A percentile compares a stretch with the other conserved stretches of the same genome.
These are phyloP conservation scores for Haberlea rhodopensis DNA, from an alignment of 257 asterid species.

Conservation along the genomic window DNA sequence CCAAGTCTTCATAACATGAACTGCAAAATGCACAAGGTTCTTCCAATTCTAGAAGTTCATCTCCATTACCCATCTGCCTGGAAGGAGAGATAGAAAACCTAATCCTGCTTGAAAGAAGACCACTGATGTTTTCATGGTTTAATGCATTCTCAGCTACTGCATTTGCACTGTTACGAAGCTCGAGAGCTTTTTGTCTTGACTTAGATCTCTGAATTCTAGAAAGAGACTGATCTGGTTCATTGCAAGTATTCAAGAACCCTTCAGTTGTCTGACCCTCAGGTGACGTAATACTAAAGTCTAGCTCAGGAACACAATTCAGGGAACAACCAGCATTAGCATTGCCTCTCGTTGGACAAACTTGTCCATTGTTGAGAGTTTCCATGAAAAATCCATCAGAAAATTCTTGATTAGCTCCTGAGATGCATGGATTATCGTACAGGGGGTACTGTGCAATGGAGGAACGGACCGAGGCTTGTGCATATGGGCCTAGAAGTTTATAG, in stretches of 20 bases:
- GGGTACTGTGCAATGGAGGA: conserved; percentile 44
- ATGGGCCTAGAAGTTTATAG: conserved; percentile 50
- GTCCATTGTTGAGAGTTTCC: conserved; percentile 32
- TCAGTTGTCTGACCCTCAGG: conserved; percentile 52
- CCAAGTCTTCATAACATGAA: conserved; percentile 31
- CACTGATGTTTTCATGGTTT: conserved; percentile 32
- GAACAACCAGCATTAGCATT: conserved; percentile 30
- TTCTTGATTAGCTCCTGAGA: conserved; percentile 37
- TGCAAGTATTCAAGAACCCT: conserved; percentile 32
- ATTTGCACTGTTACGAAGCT: conserved; percentile 66
- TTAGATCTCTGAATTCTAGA: conserved; percentile 78
- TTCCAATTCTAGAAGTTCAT: conserved; percentile 27
- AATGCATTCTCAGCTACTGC: conserved; percentile 36
- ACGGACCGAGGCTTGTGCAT: conserved; percentile 34
- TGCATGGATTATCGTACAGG: conserved; percentile 36
- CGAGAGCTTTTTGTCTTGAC: conserved; percentile 87
- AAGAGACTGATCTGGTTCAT: conserved; percentile 53
- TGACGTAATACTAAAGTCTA: conserved; percentile 43
- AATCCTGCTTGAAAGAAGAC: conserved; percentile 38
- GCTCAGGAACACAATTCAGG: conserved; percentile 36
- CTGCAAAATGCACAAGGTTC: conserved; percentile 33
- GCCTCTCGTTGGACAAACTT: conserved; percentile 29
- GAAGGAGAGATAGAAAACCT: conserved; percentile 34
- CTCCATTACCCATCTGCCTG: conserved; percentile 30
- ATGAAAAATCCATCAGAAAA: conserved; percentile 31